These are phyloP conservation scores for Sisymbrium altissimum DNA, from an alignment of 345 rosid species.

Conservation along the genomic window DNA sequence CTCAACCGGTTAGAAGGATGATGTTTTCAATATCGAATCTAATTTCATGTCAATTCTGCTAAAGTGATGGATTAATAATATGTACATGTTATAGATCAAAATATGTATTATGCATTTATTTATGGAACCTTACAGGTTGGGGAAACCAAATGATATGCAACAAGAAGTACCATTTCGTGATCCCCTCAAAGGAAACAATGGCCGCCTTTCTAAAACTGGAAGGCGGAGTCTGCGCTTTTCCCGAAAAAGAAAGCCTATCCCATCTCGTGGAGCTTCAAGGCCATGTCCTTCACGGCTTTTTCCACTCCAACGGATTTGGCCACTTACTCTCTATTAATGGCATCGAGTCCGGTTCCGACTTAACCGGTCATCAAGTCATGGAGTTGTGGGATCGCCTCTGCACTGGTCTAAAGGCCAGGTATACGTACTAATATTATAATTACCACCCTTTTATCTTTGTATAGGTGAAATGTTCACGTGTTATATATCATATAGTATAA, in stretches of 20 bases:
- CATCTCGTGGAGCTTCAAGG: conserved; percentile 50
- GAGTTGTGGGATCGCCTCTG: conserved; percentile 92
- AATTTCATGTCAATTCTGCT: not conserved
- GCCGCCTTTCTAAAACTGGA: conserved; percentile 43
- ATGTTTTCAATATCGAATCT: not conserved
- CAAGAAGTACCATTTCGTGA: conserved; percentile 84
- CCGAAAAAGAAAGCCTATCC: conserved; percentile 39
- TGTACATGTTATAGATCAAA: conserved; percentile 1
- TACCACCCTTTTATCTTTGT: not conserved
- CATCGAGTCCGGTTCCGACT: conserved; percentile 58
- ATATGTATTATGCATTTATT: not conserved
- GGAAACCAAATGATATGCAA: conserved; percentile 75
- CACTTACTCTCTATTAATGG: conserved; percentile 80
- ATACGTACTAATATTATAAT: not conserved
- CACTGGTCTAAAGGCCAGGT: conserved; percentile 77
- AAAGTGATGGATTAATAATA: not conserved
- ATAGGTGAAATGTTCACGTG: not conserved
- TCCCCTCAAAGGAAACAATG: conserved; percentile 64
- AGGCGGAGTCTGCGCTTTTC: conserved; percentile 18
- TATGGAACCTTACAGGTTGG: conserved; percentile 58
- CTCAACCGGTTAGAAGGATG: not conserved
- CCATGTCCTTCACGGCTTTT: conserved; percentile 73
- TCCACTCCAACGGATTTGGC: conserved; percentile 88
- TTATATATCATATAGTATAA: not conserved
- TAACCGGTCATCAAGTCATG: conserved; percentile 75